phyloP scores from a whole-genome alignment of 495 filamentous ascomycete genomes.

The Cercophora sp. region DNA sequence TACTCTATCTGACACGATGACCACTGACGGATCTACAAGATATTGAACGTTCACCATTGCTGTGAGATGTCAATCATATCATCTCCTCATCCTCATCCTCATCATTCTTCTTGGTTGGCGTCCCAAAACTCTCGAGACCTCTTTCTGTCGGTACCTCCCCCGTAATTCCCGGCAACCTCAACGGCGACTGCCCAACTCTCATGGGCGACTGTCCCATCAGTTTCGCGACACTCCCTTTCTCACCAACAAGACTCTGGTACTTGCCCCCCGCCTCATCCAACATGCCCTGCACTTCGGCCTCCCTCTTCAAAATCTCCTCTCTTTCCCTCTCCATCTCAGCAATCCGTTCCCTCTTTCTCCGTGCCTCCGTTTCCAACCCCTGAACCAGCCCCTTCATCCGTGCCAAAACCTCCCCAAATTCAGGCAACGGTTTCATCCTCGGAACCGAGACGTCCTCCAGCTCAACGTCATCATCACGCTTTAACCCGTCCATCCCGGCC shows the following conservation, averaged over 20 bases:
- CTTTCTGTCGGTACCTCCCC: conserved; percentile 39
- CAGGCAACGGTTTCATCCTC: conserved; percentile 53
- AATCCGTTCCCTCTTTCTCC: conserved; percentile 25
- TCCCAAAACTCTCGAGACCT: conserved; percentile 62
- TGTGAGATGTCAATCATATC: too few species aligned
- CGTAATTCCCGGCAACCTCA: conserved; percentile 27
- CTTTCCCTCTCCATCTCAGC: conserved; percentile 34
- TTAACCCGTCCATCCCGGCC: conserved; percentile 69
- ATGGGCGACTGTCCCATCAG: conserved; percentile 29
- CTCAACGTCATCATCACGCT: conserved; percentile 29
- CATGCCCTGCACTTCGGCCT: conserved; percentile 76
- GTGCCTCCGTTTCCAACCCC: conserved; percentile 32
- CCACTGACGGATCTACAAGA: too few species aligned
- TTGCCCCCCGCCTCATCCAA: conserved; percentile 78
- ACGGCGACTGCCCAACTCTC: conserved; percentile 26
- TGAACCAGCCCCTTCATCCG: conserved; percentile 39
- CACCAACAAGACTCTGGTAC: conserved; percentile 50
- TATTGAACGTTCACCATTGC: too few species aligned
- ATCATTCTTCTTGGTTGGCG: conserved; percentile 42
- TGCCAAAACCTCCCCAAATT: conserved; percentile 46
- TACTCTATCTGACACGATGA: too few species aligned
- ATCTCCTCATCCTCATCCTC: conserved; percentile 21
- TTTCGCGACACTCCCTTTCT: conserved; percentile 20
- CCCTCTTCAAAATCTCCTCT: conserved; percentile 62
- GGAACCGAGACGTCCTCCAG: conserved; percentile 36